Percentiles rank a stretch among this genome's conserved stretches.
These are phyloP conservation scores for Candida dubliniensis DNA, from an alignment of 1,139 yeast genomes.

Conservation along the genomic window DNA sequence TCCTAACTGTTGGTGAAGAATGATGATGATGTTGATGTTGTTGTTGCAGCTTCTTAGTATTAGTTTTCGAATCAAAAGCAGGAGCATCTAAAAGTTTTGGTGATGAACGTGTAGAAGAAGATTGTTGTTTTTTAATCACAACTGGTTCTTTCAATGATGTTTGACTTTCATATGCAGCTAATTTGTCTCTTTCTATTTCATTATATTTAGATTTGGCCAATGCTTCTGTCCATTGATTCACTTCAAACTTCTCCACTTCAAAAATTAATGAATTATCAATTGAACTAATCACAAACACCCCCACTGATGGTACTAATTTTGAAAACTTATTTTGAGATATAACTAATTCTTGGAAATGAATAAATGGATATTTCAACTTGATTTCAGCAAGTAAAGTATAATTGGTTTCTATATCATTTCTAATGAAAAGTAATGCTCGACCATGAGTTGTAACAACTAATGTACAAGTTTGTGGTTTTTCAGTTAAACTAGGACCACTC, in stretches of 20 bases:
- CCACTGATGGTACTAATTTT: slow-evolving; percentile 39
- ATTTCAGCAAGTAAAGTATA: slow-evolving; percentile 50
- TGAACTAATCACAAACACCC: slow-evolving; percentile 56
- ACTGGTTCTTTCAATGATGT: neutral
- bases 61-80: slow-evolving; percentile 11
- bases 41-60: neutral
- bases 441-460: slow-evolving; percentile 58
- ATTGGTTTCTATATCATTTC: slow-evolving; percentile 32
- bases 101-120: slow-evolving; percentile 14
- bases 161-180: slow-evolving; percentile 11
- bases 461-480: slow-evolving; percentile 43
- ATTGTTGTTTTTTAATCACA: slow-evolving; percentile 2
- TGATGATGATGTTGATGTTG: neutral
- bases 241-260: slow-evolving; percentile 58
- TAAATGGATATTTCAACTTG: slow-evolving; percentile 45
- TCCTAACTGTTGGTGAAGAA: neutral
- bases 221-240: slow-evolving; percentile 56
- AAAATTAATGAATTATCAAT: slow-evolving; percentile 47
- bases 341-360: slow-evolving; percentile 57
- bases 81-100: slow-evolving; percentile 31
- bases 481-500: slow-evolving; percentile 27
- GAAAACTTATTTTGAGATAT: slow-evolving; percentile 29
- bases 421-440: slow-evolving; percentile 49
- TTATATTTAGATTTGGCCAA: slow-evolving; percentile 50
- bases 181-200: slow-evolving; percentile 47